phyloP scores from a whole-genome alignment of 2,329 filamentous ascomycete genomes.

The Beauveria brongniartii region DNA sequence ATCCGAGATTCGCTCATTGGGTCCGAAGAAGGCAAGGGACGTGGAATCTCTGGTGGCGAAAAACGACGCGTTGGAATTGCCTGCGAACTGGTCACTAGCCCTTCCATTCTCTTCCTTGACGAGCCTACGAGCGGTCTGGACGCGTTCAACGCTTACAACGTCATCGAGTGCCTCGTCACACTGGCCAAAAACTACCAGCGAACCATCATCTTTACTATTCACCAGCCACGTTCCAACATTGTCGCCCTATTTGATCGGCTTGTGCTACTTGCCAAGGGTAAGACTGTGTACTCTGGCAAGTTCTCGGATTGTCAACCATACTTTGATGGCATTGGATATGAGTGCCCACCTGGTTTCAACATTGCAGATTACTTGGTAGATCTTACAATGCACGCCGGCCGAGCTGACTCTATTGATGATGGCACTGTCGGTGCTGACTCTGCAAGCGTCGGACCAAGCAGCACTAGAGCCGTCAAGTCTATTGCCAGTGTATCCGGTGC shows the following conservation, averaged over 20 bases:
- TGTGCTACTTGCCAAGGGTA: constrained; percentile 81
- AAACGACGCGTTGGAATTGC: constrained; percentile 95
- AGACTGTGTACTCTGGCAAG: constrained; percentile 87
- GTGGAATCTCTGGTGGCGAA: constrained; percentile 94
- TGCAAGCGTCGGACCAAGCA: constrained; percentile 70
- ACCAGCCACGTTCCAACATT: constrained; percentile 96
- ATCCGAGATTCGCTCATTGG: constrained; percentile 94
- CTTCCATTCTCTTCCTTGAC: constrained; percentile 93
- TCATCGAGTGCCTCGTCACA: constrained; percentile 90
- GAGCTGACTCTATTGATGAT: constrained; percentile 47
- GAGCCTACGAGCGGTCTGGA: constrained; percentile 95
- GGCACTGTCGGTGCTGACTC: constrained; percentile 46
- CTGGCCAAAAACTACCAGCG: constrained; percentile 94
- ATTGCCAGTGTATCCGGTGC: constrained; percentile 74
- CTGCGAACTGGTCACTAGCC: constrained; percentile 94
- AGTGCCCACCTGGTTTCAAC: constrained; percentile 94
- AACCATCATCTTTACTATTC: constrained; percentile 96
- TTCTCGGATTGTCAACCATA: constrained; percentile 84
- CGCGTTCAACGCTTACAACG: constrained; percentile 96
- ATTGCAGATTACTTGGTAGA: constrained; percentile 98
- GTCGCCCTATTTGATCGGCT: constrained; percentile 93
- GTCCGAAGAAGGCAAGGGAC: constrained; percentile 87
- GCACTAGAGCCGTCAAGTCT: constrained; percentile 81
- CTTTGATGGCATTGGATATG: constrained; percentile 85
- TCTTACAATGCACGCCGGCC: constrained; percentile 88